Evolutionary conservation across 306 rosid genomes (phyloP).

Genomic region (Styphnolobium japonicum): DNA sequence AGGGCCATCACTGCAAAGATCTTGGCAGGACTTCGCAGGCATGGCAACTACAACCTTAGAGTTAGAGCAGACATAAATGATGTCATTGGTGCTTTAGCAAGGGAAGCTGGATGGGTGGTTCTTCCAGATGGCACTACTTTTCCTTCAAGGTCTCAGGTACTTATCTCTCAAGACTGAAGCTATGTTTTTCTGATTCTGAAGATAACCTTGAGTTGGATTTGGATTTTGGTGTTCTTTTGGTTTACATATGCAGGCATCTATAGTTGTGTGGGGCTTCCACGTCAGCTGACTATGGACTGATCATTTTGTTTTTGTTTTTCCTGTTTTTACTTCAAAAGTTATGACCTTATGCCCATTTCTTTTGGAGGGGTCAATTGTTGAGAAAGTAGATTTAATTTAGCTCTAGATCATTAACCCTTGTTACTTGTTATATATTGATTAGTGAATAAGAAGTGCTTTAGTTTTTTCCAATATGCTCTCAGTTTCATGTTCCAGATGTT

Average conservation of each 20-base stretch:
- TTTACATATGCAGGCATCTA: not conserved
- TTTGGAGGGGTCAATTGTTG: slow-evolving; percentile 3
- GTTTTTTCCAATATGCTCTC: not conserved
- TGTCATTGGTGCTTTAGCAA: slow-evolving; percentile 88
- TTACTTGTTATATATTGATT: not conserved
- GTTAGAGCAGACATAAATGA: slow-evolving; percentile 98
- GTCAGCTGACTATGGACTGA: not conserved
- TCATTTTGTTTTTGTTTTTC: not conserved
- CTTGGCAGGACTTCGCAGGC: slow-evolving; percentile 95
- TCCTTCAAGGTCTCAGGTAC: slow-evolving; percentile 91
- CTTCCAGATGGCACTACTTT: slow-evolving; percentile 97
- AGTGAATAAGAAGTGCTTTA: not conserved
- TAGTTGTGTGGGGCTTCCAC: not conserved
- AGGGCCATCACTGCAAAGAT: slow-evolving; percentile 97
- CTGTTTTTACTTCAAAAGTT: not conserved
- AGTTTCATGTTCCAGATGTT: not conserved
- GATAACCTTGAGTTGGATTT: not conserved
- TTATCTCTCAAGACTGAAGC: slow-evolving; percentile 12
- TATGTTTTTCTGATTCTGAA: not conserved
- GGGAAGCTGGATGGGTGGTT: slow-evolving; percentile 99
- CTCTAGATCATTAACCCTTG: not conserved
- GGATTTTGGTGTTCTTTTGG: slow-evolving; percentile 12
- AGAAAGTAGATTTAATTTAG: slow-evolving; percentile 1
- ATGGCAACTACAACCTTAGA: slow-evolving; percentile 96
- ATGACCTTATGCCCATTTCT: not conserved